phyloP scores from a whole-genome alignment of 331 rosid genomes.

The Rhamnella rubrinervis region DNA sequence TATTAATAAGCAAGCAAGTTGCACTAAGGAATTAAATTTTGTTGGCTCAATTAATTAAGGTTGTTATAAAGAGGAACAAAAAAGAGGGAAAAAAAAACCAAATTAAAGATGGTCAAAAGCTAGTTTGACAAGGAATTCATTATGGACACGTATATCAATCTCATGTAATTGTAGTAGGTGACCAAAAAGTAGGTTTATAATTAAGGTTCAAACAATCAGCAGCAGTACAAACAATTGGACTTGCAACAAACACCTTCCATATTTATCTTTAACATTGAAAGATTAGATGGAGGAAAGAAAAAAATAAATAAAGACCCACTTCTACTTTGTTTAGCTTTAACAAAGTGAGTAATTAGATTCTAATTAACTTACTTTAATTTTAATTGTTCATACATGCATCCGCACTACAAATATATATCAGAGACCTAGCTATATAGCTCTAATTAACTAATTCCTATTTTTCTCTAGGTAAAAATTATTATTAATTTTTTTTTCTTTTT shows the following conservation, averaged over 20 bases:
- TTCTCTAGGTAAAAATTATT: constrained; percentile 14
- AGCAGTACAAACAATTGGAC: constrained; percentile 24
- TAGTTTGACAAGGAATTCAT: constrained; percentile 35
- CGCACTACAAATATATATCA: too few species aligned
- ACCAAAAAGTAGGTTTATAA: constrained; percentile 41
- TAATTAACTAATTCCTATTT: background rate
- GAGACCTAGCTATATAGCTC: too few species aligned
- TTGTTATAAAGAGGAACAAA: background rate
- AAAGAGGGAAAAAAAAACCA: background rate
- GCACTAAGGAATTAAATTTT: too few species aligned
- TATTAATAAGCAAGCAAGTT: too few species aligned
- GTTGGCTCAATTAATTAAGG: too few species aligned
- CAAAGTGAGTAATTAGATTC: constrained; percentile 27
- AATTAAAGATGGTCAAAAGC: constrained; percentile 46
- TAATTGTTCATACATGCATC: background rate
- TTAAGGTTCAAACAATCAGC: constrained; percentile 16
- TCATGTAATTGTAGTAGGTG: constrained; percentile 48
- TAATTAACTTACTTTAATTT: background rate
- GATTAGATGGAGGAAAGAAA: constrained; percentile 20
- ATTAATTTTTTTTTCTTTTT: constrained; percentile 1
- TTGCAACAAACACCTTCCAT: constrained; percentile 11
- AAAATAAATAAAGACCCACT: constrained; percentile 1
- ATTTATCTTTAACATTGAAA: constrained; percentile 22
- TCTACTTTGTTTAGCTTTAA: constrained; percentile 35
- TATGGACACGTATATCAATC: constrained; percentile 20